A percentile compares a stretch with the other conserved stretches of the same genome.
Evolutionary conservation across 257 asterid species (phyloP).

Genomic region (Penstemon barbatus): DNA sequence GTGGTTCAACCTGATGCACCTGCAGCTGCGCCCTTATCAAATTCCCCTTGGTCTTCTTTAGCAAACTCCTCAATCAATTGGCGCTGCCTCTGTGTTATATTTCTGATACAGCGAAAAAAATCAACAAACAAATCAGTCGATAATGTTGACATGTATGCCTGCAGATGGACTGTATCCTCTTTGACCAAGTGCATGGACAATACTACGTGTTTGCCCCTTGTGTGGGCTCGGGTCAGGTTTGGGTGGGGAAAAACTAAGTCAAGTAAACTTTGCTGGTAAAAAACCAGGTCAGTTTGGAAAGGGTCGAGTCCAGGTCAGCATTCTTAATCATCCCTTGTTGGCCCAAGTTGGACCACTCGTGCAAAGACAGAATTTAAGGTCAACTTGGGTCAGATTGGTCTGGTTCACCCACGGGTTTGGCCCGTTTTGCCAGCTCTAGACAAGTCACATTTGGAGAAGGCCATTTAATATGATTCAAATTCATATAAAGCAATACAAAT

Average conservation of each 20-base stretch:
- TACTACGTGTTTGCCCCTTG: background rate
- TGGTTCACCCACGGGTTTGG: no score
- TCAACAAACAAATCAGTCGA: background rate
- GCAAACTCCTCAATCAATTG: slow-evolving; percentile 82
- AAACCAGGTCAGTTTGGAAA: no score
- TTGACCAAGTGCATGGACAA: background rate
- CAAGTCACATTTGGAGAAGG: background rate
- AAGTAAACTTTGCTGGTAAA: no score
- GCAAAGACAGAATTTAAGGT: no score
- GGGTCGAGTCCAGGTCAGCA: no score
- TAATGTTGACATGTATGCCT: background rate
- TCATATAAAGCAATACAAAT: background rate
- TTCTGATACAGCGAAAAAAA: slow-evolving; percentile 28
- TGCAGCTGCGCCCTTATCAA: slow-evolving; percentile 70
- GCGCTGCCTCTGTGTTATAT: slow-evolving; percentile 77
- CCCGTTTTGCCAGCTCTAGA: background rate
- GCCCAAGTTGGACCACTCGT: no score
- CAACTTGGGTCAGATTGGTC: no score
- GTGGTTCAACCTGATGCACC: slow-evolving; percentile 61
- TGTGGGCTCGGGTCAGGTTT: no score
- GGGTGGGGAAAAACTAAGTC: no score
- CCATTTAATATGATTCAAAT: background rate
- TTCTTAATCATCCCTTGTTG: no score
- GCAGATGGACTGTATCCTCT: background rate
- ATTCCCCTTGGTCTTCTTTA: slow-evolving; percentile 74